Evolutionary conservation across 2,329 filamentous ascomycete genomes (phyloP), one percentile per base, ranked within the genome.

Genomic region (Hypoxylon sp.): DNA sequence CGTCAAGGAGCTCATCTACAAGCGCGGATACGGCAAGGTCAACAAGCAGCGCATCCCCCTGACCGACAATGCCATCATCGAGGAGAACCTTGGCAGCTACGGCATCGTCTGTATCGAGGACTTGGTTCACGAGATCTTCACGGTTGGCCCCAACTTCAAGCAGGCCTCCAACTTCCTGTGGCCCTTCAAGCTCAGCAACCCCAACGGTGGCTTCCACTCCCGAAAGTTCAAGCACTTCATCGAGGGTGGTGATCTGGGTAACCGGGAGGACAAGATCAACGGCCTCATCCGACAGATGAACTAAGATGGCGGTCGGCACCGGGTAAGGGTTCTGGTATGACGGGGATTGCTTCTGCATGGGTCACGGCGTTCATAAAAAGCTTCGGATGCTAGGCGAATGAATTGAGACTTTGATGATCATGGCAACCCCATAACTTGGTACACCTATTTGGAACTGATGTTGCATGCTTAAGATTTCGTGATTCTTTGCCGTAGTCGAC

Each of bases 151-250:
- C 84, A 98, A 98, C 89, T 96, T 95, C 90, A 98, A 97, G 89
- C 93, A 97, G 85, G 92, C 91, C 74, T 87, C 89, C 84, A 99
- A 98, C 90, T 98, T 98, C 88, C 83, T 98, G 71, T 99, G 95
- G 95, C 95, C 95, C 77, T 99, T 99, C 89, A 98, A 99, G 90
- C 90, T 99, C 71, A 92, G 88, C 87, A 97, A 96, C 88, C 95
- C 95, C 77, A 98, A 83, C 72, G 95, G 95, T 79, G 94, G 95
- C 68, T 99, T 98, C 92, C 89, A 90, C 72, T 81, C 90, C 73
- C 87, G 95, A 82, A 99, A 98, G 86, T 98, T 98, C 88, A 95
- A 92, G 86, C 93, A 98, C 85, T 98, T 91, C 84, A 91, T 98
- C 66, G 91, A 97, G 86, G 95, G 94, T 81, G 95, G 95, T 89